Evolutionary conservation across 192 early-diverging fungal genomes (phyloP).

Genomic region (Mortierella claussenii): DNA sequence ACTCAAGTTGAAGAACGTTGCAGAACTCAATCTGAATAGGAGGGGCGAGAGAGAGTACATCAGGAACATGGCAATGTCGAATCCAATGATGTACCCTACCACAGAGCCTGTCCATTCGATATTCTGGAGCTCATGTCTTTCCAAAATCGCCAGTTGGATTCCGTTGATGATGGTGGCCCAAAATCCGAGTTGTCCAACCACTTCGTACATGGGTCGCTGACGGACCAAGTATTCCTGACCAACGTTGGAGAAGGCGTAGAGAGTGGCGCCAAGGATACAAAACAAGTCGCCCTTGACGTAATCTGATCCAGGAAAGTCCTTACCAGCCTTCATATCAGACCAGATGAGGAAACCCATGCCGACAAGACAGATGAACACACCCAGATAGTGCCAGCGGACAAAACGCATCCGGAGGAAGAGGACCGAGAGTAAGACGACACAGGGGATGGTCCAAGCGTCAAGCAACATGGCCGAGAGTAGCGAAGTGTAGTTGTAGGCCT

Average conservation of each 20-base stretch:
- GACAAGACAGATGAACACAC: conserved; percentile 72
- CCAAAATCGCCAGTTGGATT: conserved; percentile 76
- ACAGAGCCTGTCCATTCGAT: conserved; percentile 63
- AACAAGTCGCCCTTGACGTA: conserved; percentile 78
- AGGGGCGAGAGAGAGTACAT: conserved; percentile 78
- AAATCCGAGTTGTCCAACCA: conserved; percentile 77
- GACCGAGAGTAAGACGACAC: conserved; percentile 75
- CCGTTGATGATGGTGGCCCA: conserved; percentile 80
- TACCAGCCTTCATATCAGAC: conserved; percentile 72
- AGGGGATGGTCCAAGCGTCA: conserved; percentile 81
- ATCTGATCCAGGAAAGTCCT: conserved; percentile 63
- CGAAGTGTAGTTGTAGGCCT: conserved; percentile 81
- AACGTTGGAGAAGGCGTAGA: conserved; percentile 80
- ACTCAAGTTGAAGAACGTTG: conserved; percentile 81
- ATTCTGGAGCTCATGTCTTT: conserved; percentile 63
- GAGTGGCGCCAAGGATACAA: conserved; percentile 75
- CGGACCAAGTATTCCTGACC: conserved; percentile 79
- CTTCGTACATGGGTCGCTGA: conserved; percentile 77
- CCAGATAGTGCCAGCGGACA: conserved; percentile 73
- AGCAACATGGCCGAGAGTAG: conserved; percentile 81
- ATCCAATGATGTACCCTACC: conserved; percentile 71
- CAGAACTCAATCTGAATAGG: conserved; percentile 76
- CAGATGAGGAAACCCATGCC: conserved; percentile 76
- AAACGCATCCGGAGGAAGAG: conserved; percentile 73
- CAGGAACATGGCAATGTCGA: conserved; percentile 74